Conservation (phyloP, 805 yeast genomes). For the Teunomyces funiuensis region DNA sequence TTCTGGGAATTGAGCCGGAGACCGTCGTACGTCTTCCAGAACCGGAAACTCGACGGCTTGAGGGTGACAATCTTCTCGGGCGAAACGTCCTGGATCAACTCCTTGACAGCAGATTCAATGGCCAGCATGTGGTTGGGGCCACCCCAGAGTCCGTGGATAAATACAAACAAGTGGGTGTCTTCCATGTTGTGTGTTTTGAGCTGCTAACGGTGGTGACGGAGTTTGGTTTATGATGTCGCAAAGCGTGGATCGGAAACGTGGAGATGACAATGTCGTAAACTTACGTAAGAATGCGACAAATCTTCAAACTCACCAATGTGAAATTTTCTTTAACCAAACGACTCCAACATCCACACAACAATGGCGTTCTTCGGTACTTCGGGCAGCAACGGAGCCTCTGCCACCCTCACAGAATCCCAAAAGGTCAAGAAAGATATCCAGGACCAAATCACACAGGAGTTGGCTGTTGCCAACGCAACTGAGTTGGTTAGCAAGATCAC, state of each 20-base stretch:
- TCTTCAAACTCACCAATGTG: neutral
- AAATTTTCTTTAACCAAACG: neutral
- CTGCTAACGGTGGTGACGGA: neutral
- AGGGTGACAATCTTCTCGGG: constrained; percentile 32
- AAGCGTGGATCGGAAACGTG: no score
- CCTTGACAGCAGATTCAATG: constrained; percentile 31
- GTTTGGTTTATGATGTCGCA: constrained; percentile 2
- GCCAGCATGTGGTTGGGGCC: constrained; percentile 42
- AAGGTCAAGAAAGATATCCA: constrained; percentile 63
- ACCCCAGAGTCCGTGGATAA: constrained; percentile 47
- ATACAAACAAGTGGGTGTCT: constrained; percentile 37
- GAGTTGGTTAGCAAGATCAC: constrained; percentile 82
- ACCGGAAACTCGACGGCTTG: constrained; percentile 40
- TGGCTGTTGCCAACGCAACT: constrained; percentile 90
- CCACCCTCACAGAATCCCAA: constrained; percentile 23
- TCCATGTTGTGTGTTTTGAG: constrained; percentile 2
- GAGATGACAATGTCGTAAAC: neutral
- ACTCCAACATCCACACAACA: neutral
- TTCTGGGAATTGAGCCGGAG: constrained; percentile 34
- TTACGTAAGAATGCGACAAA: neutral
- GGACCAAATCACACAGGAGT: constrained; percentile 71
- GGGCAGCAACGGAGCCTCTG: constrained; percentile 5
- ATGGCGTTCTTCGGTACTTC: constrained; percentile 19
- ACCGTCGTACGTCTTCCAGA: constrained; percentile 48
- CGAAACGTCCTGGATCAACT: constrained; percentile 20